Base-by-base conservation (phyloP, 352 stramenopile species). In the Globisporangium mamillatum region DNA sequence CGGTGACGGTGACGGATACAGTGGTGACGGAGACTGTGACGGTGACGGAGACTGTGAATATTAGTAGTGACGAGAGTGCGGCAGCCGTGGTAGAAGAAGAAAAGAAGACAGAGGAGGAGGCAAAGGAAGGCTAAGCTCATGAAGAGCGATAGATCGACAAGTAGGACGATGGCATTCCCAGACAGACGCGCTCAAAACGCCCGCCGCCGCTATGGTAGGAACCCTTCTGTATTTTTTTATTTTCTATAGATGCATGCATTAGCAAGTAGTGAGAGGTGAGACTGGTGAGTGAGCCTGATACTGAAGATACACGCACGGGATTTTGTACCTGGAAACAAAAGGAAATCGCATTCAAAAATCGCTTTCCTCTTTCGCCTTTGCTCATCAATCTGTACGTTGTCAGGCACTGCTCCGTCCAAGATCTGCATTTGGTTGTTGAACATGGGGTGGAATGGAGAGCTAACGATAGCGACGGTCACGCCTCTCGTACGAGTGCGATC, bases 401-500 rank as follows among this genome's bases (percentile, higher is more conserved):
- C 41, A 48, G 16, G 16, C 41, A 48, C 16, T 48, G 41, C 41
- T n/a, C 14, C 20, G 41, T 8, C 41, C 41, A n/a, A n/a, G 14
- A 48, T n/a, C 41, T 48, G 41, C 41, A n/a, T n/a, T n/a, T 14
- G 14, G 16, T 48, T n/a, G 16, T 7, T 14, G 20, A 48, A 48
- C 6, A 36, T 36, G 32, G 6, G 16, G 16, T 16, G 5, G 4
- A 48, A 10, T 48, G 14, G 24, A 58, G 12, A 29, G 12, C 24
- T 65, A 61, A 14, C 70, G 56, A 62, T 60, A 78, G 38, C 38
- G 48, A n/a, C 70, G 66, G 32, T 74, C 54, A 0, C 71, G 66
- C 32, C 67, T 46, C 8, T 68, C 66, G 24, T 63, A 48, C 38
- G 69, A 80, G 24, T 66, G 60, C 27, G 75, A 81, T 38, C 77